Percentiles rank a stretch among this genome's conserved stretches.
These are phyloP conservation scores for Mallotus repandus DNA, from an alignment of 441 rosid species.

Conservation along the genomic window DNA sequence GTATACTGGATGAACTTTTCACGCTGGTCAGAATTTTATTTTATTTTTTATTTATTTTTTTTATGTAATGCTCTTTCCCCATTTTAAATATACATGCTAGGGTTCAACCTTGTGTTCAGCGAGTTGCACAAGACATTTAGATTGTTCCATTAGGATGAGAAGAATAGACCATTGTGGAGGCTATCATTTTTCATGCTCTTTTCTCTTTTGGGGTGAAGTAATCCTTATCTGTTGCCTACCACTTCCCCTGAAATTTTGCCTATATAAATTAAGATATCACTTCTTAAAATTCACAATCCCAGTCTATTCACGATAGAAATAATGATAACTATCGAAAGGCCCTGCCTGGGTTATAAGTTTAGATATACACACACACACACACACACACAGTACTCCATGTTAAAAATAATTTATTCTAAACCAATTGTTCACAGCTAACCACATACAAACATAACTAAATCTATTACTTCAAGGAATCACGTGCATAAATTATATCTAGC, in stretches of 20 bases:
- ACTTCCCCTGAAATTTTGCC: neutral
- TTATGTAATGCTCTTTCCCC: neutral
- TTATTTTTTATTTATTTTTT: too few species aligned
- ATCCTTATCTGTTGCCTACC: neutral
- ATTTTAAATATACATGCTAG: neutral
- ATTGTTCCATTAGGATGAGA: neutral
- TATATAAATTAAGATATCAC: neutral
- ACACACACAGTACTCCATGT: neutral
- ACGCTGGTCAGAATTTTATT: neutral
- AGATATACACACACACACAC: neutral
- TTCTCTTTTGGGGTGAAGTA: neutral
- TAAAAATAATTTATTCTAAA: neutral
- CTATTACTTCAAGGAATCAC: neutral
- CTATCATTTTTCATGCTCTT: neutral
- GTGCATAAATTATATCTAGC: neutral
- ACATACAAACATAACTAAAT: neutral
- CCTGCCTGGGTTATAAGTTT: neutral
- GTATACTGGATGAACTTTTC: neutral
- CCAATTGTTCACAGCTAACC: neutral
- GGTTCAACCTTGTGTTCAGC: neutral
- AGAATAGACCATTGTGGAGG: neutral
- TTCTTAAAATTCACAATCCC: neutral
- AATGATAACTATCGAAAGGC: neutral
- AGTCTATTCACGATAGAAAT: neutral
- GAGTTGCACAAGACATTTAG: neutral